Conservation (phyloP, 495 filamentous ascomycete genomes). For the Aspergillus biplanus region DNA sequence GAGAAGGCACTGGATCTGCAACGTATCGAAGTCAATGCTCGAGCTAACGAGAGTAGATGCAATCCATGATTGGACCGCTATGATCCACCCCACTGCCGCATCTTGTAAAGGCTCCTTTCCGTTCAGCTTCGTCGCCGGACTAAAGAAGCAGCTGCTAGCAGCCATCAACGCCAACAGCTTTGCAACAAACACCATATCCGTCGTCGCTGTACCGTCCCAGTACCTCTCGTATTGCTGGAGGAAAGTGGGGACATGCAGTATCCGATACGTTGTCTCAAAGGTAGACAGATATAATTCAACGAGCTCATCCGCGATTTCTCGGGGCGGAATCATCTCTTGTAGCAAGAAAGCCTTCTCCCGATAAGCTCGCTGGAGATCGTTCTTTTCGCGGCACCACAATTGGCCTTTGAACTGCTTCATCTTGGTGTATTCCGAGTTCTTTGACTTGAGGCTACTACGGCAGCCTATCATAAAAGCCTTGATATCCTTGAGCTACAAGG, state of each 20-base stretch:
- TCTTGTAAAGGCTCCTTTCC: constrained; percentile 33
- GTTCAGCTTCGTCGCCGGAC: constrained; percentile 25
- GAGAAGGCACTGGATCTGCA: constrained; percentile 60
- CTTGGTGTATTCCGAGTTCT: constrained; percentile 35
- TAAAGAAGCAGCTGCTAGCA: constrained; percentile 54
- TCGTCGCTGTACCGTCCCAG: constrained; percentile 45
- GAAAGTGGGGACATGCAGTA: constrained; percentile 63
- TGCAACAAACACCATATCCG: constrained; percentile 41
- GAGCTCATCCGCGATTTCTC: constrained; percentile 53
- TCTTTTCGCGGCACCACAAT: constrained; percentile 39
- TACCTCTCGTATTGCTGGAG: constrained; percentile 53
- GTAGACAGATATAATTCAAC: constrained; percentile 57
- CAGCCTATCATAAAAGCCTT: constrained; percentile 46
- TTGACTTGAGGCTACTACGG: constrained; percentile 30
- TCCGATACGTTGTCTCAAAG: constrained; percentile 60
- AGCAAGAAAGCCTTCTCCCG: constrained; percentile 44
- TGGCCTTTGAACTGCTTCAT: constrained; percentile 41
- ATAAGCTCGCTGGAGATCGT: constrained; percentile 41
- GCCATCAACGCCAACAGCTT: constrained; percentile 58
- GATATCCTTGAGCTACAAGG: constrained; percentile 50
- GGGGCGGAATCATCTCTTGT: constrained; percentile 51
- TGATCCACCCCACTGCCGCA: constrained; percentile 53
- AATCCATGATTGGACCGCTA: constrained; percentile 60
- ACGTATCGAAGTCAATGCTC: constrained; percentile 49
- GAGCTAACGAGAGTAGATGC: constrained; percentile 55